phyloP scores from a whole-genome alignment of 352 stramenopile species.

The Lagenidium giganteum region DNA sequence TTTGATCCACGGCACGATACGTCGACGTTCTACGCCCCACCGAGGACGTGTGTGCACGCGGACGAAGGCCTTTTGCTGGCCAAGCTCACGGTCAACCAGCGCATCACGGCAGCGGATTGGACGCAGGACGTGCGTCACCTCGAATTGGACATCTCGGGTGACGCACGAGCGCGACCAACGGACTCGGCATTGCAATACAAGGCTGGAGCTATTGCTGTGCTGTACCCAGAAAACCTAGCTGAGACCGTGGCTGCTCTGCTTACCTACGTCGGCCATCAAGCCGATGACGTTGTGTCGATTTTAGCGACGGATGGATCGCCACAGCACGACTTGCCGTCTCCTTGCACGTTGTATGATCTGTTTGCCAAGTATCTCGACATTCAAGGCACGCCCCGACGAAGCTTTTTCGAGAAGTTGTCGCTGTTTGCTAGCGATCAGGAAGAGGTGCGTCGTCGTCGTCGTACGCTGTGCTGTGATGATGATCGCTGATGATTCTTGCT shows the following conservation, averaged over 20 bases:
- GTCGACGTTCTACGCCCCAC: conserved; percentile 61
- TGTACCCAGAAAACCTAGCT: conserved; percentile 82
- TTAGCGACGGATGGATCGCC: conserved; percentile 32
- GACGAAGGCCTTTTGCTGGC: conserved; percentile 45
- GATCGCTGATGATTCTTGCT: neutral
- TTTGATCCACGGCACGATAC: conserved; percentile 21
- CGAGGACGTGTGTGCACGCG: conserved; percentile 28
- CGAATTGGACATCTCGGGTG: conserved; percentile 46
- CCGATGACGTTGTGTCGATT: conserved; percentile 42
- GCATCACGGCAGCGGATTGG: conserved; percentile 66
- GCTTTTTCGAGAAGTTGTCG: conserved; percentile 86
- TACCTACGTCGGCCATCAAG: conserved; percentile 34
- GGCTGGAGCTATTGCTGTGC: conserved; percentile 63
- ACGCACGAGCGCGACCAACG: too few species aligned
- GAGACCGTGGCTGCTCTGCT: conserved; percentile 64
- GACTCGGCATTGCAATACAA: conserved; percentile 24
- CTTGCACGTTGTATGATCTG: conserved; percentile 49
- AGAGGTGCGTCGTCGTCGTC: conserved; percentile 41
- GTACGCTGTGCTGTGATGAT: neutral
- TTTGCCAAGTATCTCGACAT: conserved; percentile 86
- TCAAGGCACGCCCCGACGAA: conserved; percentile 74
- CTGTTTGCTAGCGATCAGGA: conserved; percentile 76
- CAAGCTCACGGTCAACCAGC: conserved; percentile 51
- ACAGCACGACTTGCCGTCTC: conserved; percentile 49
- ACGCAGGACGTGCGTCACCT: conserved; percentile 80